Conservation (phyloP, 306 rosid species). For the Cucurbita maxima region DNA sequence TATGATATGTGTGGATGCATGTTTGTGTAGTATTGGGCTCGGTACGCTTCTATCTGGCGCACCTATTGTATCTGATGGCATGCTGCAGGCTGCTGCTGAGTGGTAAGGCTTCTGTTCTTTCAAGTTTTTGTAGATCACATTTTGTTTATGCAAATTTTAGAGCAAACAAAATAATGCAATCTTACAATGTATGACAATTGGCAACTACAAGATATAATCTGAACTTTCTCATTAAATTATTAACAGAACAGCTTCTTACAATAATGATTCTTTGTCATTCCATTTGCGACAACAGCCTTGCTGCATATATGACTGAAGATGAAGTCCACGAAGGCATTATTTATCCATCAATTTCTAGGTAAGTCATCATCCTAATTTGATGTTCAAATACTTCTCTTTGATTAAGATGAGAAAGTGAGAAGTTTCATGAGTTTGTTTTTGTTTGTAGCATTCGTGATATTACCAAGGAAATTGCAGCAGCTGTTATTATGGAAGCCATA, state of each 20-base stretch:
- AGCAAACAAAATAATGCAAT: neutral
- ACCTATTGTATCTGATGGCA: slow-evolving; percentile 73
- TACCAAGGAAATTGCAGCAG: slow-evolving; percentile 79
- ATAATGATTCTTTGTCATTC: neutral
- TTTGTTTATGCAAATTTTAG: neutral
- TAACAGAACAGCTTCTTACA: neutral
- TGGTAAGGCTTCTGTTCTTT: slow-evolving; percentile 42
- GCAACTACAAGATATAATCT: neutral
- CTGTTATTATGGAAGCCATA: slow-evolving; percentile 82
- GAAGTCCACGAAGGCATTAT: slow-evolving; percentile 70
- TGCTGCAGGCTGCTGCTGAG: slow-evolving; percentile 98
- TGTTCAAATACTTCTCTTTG: neutral
- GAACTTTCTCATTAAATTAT: neutral
- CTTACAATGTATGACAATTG: neutral
- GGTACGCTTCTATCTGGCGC: slow-evolving; percentile 90
- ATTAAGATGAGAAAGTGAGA: neutral
- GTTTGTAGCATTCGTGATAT: slow-evolving; percentile 84
- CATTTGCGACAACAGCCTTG: slow-evolving; percentile 51
- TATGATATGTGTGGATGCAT: neutral
- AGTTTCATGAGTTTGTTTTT: slow-evolving; percentile 11
- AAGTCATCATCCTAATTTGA: neutral
- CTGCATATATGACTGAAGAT: slow-evolving; percentile 89
- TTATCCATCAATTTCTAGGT: slow-evolving; percentile 92
- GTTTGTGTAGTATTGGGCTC: slow-evolving; percentile 75
- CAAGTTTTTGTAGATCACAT: neutral